These are phyloP conservation scores for Fragilaria crotonensis DNA, from an alignment of 108 stramenopile species.

Conservation along the genomic window DNA sequence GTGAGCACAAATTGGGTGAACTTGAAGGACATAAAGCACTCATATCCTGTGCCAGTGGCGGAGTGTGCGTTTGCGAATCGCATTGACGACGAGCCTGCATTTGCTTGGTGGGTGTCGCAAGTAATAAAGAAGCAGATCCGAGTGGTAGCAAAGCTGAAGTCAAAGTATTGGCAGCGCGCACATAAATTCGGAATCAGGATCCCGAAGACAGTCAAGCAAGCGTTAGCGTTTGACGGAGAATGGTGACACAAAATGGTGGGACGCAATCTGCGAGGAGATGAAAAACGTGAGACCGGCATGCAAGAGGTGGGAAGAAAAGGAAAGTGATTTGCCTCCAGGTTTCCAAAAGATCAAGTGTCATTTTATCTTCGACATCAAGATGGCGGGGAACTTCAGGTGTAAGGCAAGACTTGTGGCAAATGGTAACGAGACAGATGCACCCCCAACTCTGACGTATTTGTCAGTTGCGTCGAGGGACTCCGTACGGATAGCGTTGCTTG, in stretches of 20 bases:
- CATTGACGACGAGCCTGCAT: too few species aligned
- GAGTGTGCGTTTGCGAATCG: slow-evolving; percentile 23
- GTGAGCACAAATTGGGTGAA: slow-evolving; percentile 17
- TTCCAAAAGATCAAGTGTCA: background rate
- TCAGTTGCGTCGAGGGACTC: slow-evolving; percentile 36
- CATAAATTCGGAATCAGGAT: too few species aligned
- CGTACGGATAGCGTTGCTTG: slow-evolving; percentile 22
- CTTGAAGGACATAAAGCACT: too few species aligned
- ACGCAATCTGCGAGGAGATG: too few species aligned
- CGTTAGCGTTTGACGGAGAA: slow-evolving; percentile 18
- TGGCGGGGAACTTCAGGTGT: slow-evolving; percentile 15
- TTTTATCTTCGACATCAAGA: slow-evolving; percentile 20
- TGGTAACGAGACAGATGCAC: slow-evolving; percentile 15
- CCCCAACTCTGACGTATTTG: too few species aligned
- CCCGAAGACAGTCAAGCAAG: slow-evolving; percentile 20
- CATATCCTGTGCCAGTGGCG: slow-evolving; percentile 31
- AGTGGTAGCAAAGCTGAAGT: too few species aligned
- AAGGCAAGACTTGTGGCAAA: too few species aligned
- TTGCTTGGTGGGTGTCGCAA: slow-evolving; percentile 32
- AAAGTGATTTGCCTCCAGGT: slow-evolving; percentile 8
- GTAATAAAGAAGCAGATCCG: slow-evolving; percentile 6
- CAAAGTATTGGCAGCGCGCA: slow-evolving; percentile 17
- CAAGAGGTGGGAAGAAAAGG: slow-evolving; percentile 21
- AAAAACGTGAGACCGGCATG: too few species aligned
- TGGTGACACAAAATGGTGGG: too few species aligned